phyloP scores from a whole-genome alignment of 192 early-diverging fungal species.

The Umbelopsis isabellina region DNA sequence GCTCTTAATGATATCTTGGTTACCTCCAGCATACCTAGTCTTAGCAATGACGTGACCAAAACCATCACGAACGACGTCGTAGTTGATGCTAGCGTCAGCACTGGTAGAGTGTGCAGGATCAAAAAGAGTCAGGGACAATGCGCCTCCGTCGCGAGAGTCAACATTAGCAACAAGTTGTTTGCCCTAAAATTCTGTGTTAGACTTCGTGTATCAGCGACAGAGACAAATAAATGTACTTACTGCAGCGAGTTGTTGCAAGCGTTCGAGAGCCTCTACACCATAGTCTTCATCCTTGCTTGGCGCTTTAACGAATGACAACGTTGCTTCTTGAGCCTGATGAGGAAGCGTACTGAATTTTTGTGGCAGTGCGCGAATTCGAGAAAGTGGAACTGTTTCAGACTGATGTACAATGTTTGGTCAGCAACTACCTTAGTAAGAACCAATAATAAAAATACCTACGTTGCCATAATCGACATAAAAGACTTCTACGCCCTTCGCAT shows the following conservation, averaged over 20 bases:
- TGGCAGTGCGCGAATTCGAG: slow-evolving; percentile 78
- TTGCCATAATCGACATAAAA: slow-evolving; percentile 97
- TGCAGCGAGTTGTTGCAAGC: slow-evolving; percentile 67
- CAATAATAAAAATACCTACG: slow-evolving; percentile 34
- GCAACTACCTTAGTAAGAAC: neutral
- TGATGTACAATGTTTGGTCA: slow-evolving; percentile 11
- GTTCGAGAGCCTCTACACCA: slow-evolving; percentile 71
- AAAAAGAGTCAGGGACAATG: slow-evolving; percentile 68
- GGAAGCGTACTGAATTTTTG: slow-evolving; percentile 67
- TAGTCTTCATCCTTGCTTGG: slow-evolving; percentile 73
- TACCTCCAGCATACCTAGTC: slow-evolving; percentile 52
- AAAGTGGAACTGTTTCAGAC: slow-evolving; percentile 72
- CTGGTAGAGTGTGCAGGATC: slow-evolving; percentile 62
- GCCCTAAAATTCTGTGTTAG: slow-evolving; percentile 20
- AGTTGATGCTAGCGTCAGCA: slow-evolving; percentile 70
- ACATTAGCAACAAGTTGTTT: slow-evolving; percentile 75
- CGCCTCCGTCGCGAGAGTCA: slow-evolving; percentile 61
- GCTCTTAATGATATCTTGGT: slow-evolving; percentile 59
- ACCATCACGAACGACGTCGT: slow-evolving; percentile 66
- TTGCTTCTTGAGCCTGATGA: slow-evolving; percentile 81
- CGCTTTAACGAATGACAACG: slow-evolving; percentile 79
- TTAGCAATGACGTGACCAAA: slow-evolving; percentile 59
- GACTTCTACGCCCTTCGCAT: slow-evolving; percentile 70
- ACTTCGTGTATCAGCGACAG: no score
- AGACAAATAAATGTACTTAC: slow-evolving; percentile 2